These are phyloP conservation scores for Eucalyptus sideroxylon DNA, from an alignment of 345 rosid genomes.

Conservation along the genomic window DNA sequence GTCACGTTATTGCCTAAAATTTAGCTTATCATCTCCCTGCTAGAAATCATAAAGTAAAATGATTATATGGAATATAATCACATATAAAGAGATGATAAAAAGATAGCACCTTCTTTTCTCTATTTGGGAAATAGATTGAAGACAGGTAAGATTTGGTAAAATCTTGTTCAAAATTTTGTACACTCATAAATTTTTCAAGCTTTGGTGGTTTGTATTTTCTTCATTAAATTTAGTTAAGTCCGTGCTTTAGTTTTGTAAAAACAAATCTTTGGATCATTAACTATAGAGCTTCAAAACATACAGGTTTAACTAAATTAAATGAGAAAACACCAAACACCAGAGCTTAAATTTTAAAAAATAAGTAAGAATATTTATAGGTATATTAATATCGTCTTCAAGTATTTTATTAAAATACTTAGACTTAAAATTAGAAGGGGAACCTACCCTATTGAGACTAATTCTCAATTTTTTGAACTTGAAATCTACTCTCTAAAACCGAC, in stretches of 20 bases:
- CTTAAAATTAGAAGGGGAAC: background rate
- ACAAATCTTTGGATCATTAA: background rate
- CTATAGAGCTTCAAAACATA: background rate
- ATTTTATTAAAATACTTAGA: no score
- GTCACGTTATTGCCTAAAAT: no score
- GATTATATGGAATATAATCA: no score
- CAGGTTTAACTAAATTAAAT: background rate
- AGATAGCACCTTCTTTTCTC: no score
- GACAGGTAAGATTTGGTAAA: no score
- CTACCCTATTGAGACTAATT: accelerated
- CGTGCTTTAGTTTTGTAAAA: background rate
- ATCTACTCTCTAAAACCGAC: background rate
- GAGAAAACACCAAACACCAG: background rate
- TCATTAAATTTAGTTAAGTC: background rate
- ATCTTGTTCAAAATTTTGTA: background rate
- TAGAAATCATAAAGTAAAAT: no score
- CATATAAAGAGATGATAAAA: no score
- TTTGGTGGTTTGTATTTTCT: background rate
- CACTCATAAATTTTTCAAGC: background rate
- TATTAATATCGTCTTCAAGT: no score
- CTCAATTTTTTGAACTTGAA: background rate
- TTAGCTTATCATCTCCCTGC: no score
- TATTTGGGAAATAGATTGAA: no score
- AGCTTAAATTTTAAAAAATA: background rate
- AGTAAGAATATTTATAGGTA: no score